phyloP scores from a whole-genome alignment of 257 asterid genomes.

The Orobanche coerulescens region DNA sequence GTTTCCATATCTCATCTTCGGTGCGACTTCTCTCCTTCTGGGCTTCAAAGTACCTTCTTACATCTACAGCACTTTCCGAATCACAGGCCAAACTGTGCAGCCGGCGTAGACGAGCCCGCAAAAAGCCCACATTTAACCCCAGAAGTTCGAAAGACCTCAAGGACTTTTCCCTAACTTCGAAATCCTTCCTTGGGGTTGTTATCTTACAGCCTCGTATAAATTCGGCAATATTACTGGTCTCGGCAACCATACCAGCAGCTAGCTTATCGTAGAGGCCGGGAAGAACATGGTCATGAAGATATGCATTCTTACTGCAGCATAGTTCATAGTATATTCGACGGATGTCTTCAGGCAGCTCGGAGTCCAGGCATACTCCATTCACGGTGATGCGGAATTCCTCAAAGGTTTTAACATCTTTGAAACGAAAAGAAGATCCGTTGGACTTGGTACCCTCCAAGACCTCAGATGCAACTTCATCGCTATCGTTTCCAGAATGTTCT shows the following conservation, averaged over 20 bases:
- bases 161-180: constrained; percentile 67
- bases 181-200: constrained; percentile 43
- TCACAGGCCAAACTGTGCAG: constrained; percentile 42
- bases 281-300: constrained; percentile 50
- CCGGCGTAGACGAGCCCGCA: constrained; percentile 39
- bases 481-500: constrained; percentile 55
- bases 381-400: constrained; percentile 54
- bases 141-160: constrained; percentile 60
- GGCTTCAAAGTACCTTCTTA: constrained; percentile 40
- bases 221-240: constrained; percentile 41
- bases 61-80: constrained; percentile 36
- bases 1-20: constrained; percentile 36
- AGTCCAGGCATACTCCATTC: constrained; percentile 50
- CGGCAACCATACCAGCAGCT: constrained; percentile 51
- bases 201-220: constrained; percentile 41
- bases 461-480: constrained; percentile 71
- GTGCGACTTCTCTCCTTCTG: constrained; percentile 27
- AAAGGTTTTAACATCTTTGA: constrained; percentile 43
- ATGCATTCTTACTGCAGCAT: constrained; percentile 45
- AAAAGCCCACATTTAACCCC: constrained; percentile 58
- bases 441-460: constrained; percentile 48
- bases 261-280: constrained; percentile 56
- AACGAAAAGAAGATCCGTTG: constrained; percentile 27
- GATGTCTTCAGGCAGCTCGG: constrained; percentile 48
- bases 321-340: constrained; percentile 48